Percentiles rank a stretch among this genome's conserved stretches.
These are phyloP conservation scores for Arctium lappa DNA, from an alignment of 129 eudicot species.

Conservation along the genomic window DNA sequence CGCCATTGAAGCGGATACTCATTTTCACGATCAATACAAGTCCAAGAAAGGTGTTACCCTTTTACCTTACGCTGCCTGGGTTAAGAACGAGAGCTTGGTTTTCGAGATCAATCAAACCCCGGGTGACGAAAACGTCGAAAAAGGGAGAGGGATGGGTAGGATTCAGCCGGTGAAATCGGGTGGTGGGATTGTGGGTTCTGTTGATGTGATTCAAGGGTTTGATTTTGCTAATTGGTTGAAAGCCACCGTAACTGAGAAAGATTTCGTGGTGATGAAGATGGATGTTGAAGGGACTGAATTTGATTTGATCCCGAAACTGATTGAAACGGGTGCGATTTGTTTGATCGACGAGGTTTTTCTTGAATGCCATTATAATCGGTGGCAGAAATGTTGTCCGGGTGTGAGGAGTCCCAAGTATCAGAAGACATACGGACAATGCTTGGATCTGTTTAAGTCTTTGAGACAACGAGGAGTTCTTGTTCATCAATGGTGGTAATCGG, in stretches of 20 bases:
- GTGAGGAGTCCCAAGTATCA: conserved; percentile 72
- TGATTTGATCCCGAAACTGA: conserved; percentile 74
- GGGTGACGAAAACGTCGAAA: conserved; percentile 49
- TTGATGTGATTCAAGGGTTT: conserved; percentile 79
- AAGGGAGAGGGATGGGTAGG: conserved; percentile 95
- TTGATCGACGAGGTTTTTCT: conserved; percentile 92
- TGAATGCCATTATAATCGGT: conserved; percentile 93
- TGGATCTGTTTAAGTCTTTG: conserved; percentile 67
- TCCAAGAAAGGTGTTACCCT: conserved; percentile 66
- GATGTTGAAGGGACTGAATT: conserved; percentile 99
- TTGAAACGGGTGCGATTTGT: conserved; percentile 86
- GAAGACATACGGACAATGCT: conserved; percentile 78
- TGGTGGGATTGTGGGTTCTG: conserved; percentile 44
- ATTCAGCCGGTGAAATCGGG: conserved; percentile 66
- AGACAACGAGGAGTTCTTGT: conserved; percentile 88
- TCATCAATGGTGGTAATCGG: conserved; percentile 92
- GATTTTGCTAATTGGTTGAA: conserved; percentile 93
- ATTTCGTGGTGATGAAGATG: conserved; percentile 97
- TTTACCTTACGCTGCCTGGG: conserved; percentile 94
- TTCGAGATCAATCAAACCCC: conserved; percentile 83
- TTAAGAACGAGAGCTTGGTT: conserved; percentile 72
- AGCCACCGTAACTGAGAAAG: conserved; percentile 52
- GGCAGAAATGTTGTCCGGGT: conserved; percentile 98
- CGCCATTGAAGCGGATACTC: conserved; percentile 81
- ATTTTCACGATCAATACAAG: conserved; percentile 60